Conservation (phyloP, 345 rosid species). For the Camelina laxa region DNA sequence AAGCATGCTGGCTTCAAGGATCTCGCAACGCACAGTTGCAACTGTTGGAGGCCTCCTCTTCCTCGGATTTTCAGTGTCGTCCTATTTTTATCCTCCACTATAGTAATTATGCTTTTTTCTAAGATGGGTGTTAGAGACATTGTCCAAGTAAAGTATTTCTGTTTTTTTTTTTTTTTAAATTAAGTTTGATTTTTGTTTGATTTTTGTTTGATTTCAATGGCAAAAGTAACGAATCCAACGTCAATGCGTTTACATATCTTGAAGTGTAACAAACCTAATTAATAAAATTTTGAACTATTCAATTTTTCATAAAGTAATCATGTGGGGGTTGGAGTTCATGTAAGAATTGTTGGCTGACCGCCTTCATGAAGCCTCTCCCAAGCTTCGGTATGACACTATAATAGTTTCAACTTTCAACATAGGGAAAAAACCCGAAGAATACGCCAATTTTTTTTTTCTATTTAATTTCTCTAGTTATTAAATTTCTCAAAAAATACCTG, state of each 20-base stretch:
- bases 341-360: not conserved
- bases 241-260: slow-evolving; percentile 3
- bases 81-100: slow-evolving; percentile 95
- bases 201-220: slow-evolving; percentile 1
- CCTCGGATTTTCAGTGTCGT: slow-evolving; percentile 87
- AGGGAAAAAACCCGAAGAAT: too few species aligned
- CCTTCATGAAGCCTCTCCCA: not conserved
- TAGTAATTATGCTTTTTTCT: slow-evolving; percentile 37
- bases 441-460: too few species aligned
- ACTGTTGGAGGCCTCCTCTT: slow-evolving; percentile 92
- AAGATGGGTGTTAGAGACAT: slow-evolving; percentile 21
- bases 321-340: not conserved
- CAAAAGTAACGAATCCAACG: slow-evolving; percentile 23
- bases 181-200: not conserved
- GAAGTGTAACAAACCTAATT: slow-evolving; percentile 12
- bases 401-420: not conserved
- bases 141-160: slow-evolving; percentile 6
- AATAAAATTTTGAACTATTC: not conserved
- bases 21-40: slow-evolving; percentile 94
- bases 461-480: too few species aligned
- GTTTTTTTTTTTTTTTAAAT: not conserved
- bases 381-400: not conserved
- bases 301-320: not conserved
- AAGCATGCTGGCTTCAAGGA: slow-evolving; percentile 95
- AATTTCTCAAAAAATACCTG: too few species aligned